A percentile compares a stretch with the other conserved stretches of the same genome.
These are phyloP conservation scores for Penicillium sp. DNA, from an alignment of 2,329 filamentous ascomycete species.

Conservation along the genomic window DNA sequence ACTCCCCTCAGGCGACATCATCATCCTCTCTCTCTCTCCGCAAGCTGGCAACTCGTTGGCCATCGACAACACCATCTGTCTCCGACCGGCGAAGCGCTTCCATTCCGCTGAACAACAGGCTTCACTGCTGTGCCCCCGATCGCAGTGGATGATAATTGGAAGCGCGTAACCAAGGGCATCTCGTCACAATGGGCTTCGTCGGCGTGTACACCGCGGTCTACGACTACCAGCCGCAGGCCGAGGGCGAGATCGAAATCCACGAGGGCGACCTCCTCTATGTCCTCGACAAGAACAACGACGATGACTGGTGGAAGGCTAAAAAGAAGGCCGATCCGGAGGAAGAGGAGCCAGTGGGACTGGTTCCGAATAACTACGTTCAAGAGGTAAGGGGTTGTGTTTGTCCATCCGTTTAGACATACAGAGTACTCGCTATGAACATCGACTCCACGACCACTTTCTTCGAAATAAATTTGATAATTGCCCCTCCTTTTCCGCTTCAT, in stretches of 20 bases:
- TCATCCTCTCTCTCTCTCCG: neutral
- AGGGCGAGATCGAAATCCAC: conserved; percentile 76
- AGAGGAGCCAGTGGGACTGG: conserved; percentile 82
- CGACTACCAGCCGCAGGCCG: conserved; percentile 83
- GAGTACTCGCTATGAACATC: neutral
- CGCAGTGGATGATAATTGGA: neutral
- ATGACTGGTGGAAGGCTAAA: conserved; percentile 95
- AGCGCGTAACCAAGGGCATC: neutral
- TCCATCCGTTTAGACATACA: conserved; percentile 2
- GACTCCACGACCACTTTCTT: neutral
- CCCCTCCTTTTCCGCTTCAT: conserved; percentile 3
- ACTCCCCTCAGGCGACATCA: neutral
- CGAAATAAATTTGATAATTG: neutral
- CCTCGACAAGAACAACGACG: conserved; percentile 72
- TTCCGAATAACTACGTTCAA: conserved; percentile 94
- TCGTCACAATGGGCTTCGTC: conserved; percentile 73
- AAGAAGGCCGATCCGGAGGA: conserved; percentile 86
- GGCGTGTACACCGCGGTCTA: conserved; percentile 88
- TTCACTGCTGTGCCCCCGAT: neutral
- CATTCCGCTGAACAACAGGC: neutral
- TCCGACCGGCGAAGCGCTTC: neutral
- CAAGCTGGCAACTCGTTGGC: neutral
- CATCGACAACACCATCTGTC: neutral
- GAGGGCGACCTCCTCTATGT: conserved; percentile 89
- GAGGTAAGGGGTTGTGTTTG: conserved; percentile 58